phyloP scores from a whole-genome alignment of 768 basidiomycete species.

The Gyrodon lividus region DNA sequence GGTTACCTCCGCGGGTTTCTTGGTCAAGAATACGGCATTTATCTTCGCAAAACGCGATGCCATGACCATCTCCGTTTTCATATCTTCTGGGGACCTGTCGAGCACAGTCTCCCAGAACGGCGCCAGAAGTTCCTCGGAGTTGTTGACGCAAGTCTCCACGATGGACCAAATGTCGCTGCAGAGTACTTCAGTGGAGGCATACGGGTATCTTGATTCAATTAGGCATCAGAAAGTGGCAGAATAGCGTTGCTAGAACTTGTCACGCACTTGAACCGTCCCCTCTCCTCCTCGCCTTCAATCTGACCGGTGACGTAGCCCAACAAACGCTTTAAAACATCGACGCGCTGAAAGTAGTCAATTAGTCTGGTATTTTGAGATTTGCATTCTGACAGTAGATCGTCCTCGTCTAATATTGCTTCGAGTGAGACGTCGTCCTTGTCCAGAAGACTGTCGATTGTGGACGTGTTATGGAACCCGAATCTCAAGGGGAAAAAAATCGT shows the following conservation, averaged over 20 bases:
- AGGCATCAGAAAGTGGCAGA: conserved; percentile 6
- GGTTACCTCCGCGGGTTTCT: conserved; percentile 86
- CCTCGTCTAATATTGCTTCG: conserved; percentile 90
- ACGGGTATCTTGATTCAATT: conserved; percentile 67
- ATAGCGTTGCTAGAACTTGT: not conserved
- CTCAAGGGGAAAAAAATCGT: conserved; percentile 27
- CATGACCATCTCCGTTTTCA: conserved; percentile 84
- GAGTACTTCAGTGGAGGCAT: conserved; percentile 90
- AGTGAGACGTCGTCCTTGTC: conserved; percentile 88
- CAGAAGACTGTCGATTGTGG: conserved; percentile 85
- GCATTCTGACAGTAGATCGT: conserved; percentile 92
- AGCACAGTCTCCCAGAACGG: conserved; percentile 93
- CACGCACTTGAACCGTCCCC: conserved; percentile 79
- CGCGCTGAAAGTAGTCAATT: conserved; percentile 81
- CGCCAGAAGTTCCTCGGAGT: conserved; percentile 66
- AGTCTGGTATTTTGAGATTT: conserved; percentile 90
- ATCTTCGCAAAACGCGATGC: conserved; percentile 95
- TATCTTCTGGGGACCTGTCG: conserved; percentile 77
- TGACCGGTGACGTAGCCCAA: conserved; percentile 85
- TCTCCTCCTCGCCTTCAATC: conserved; percentile 79
- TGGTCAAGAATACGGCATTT: conserved; percentile 82
- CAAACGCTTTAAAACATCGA: conserved; percentile 77
- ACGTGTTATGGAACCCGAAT: conserved; percentile 90
- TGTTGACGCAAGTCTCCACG: conserved; percentile 80
- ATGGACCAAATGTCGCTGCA: conserved; percentile 96